phyloP scores from a whole-genome alignment of 441 rosid species.

The Hypseocharis bilobata region DNA sequence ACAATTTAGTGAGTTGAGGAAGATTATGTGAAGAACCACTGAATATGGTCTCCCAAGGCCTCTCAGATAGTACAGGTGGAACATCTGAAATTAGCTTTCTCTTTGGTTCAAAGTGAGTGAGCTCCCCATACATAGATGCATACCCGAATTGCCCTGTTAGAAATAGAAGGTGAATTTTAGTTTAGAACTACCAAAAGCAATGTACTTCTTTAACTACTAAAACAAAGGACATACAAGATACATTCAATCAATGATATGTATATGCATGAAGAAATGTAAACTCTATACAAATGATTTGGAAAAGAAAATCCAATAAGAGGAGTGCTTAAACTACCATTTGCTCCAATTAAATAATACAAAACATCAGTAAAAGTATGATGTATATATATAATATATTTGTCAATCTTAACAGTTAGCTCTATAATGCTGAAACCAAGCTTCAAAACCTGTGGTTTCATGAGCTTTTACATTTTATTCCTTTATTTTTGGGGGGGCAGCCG shows the following conservation, averaged over 20 bases:
- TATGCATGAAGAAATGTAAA: no score
- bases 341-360: background rate
- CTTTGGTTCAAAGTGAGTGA: constrained; percentile 43
- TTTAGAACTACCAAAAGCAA: no score
- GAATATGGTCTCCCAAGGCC: constrained; percentile 79
- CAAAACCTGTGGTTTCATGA: background rate
- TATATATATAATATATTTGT: no score
- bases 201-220: no score
- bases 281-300: no score
- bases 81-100: constrained; percentile 31
- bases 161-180: background rate
- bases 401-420: background rate
- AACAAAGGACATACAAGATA: background rate
- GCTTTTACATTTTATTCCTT: background rate
- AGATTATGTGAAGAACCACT: constrained; percentile 71
- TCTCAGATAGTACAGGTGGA: constrained; percentile 45
- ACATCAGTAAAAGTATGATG: background rate
- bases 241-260: background rate
- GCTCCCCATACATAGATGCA: constrained; percentile 69
- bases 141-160: constrained; percentile 51
- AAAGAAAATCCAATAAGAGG: background rate
- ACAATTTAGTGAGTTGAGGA: constrained; percentile 72
- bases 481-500: background rate
- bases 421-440: background rate
- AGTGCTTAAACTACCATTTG: background rate